Percentiles rank a stretch among this genome's conserved stretches.
These are phyloP conservation scores for Trichophyton schoenleinii DNA, from an alignment of 2,329 filamentous ascomycete genomes.

Conservation along the genomic window DNA sequence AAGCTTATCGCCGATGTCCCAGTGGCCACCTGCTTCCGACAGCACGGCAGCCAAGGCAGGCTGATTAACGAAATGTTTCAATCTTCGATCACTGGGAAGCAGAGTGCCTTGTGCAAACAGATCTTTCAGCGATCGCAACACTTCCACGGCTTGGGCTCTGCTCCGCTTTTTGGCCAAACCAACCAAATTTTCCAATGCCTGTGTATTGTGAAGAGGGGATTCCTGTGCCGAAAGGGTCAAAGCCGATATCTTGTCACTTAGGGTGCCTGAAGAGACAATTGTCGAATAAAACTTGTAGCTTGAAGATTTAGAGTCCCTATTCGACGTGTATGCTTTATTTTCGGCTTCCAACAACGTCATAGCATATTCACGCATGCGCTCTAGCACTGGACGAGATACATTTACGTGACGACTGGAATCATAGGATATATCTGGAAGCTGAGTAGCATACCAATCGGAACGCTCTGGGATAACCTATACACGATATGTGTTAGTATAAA, in stretches of 20 bases:
- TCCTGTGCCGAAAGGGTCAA: slow-evolving; percentile 90
- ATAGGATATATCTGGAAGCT: slow-evolving; percentile 41
- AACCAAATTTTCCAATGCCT: slow-evolving; percentile 75
- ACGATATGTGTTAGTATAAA: slow-evolving; percentile 11
- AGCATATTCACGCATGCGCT: slow-evolving; percentile 54
- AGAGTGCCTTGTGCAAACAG: slow-evolving; percentile 79
- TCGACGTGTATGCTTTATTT: slow-evolving; percentile 58
- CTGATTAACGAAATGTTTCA: slow-evolving; percentile 68
- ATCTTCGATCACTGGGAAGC: slow-evolving; percentile 66
- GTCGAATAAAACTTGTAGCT: slow-evolving; percentile 93
- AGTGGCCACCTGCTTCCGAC: slow-evolving; percentile 49
- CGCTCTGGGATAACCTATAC: slow-evolving; percentile 46
- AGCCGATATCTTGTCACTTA: slow-evolving; percentile 93
- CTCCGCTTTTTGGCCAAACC: slow-evolving; percentile 82
- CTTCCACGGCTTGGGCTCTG: slow-evolving; percentile 80
- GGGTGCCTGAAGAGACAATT: slow-evolving; percentile 90
- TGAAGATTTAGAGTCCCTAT: slow-evolving; percentile 60
- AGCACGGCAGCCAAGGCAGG: slow-evolving; percentile 61
- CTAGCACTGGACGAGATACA: slow-evolving; percentile 41
- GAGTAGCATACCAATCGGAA: slow-evolving; percentile 54
- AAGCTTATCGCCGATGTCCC: slow-evolving; percentile 57
- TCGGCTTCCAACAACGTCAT: slow-evolving; percentile 65
- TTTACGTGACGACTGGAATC: slow-evolving; percentile 35
- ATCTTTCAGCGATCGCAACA: slow-evolving; percentile 88
- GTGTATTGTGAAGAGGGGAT: slow-evolving; percentile 83